Base-by-base conservation (phyloP, 1,284 basidiomycete species). In the Tausonia pullulans region DNA sequence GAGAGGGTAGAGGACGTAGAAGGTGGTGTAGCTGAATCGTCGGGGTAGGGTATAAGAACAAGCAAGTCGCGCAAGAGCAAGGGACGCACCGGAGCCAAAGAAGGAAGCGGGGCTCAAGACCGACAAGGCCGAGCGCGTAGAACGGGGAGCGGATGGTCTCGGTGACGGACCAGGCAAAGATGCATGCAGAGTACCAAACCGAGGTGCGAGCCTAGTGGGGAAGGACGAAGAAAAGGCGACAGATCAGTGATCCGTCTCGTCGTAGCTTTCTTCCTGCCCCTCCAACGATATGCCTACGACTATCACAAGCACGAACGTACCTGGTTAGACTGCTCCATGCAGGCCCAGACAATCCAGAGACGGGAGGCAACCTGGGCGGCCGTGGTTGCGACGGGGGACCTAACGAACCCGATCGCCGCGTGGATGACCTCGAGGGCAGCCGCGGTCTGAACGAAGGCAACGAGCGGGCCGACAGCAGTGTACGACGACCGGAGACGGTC, bases 111-210 rank as follows among this genome's bases (percentile, higher is more conserved):
- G 75, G 63, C 66, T 77, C 74, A 68, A 75, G 69, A 6, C 81
- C 82, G 56, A 88, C 71, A 8, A 97, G 82, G 58, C 80, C 80
- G 71, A 81, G 80, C 3, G 87, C 86, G 78, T 98, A 99, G 80
- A 88, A 96, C 7, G 85, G 77, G 77, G 98, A 98, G 43, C 95
- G 89, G 68, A 96, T 85, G 62, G 92, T 83, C 76, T 99, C 95
- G 52, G 93, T 92, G 65, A 88, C 70, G 2, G 88, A 87, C 95
- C 95, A 99, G 0, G 95, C 90, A 68, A 96, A 78, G 62, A 98
- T 83, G 91, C 97, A 95, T 60, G 87, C 86, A 3, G 90, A 84
- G 79, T 90, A 98, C 46, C 92, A 77, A 3, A 95, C 89, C 72
- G 84, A 87, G 4, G 79, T 75, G 68, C 84, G 86, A 14, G 85